Base-by-base conservation (phyloP, 2,329 filamentous ascomycete genomes). In the Oidium heveae region DNA sequence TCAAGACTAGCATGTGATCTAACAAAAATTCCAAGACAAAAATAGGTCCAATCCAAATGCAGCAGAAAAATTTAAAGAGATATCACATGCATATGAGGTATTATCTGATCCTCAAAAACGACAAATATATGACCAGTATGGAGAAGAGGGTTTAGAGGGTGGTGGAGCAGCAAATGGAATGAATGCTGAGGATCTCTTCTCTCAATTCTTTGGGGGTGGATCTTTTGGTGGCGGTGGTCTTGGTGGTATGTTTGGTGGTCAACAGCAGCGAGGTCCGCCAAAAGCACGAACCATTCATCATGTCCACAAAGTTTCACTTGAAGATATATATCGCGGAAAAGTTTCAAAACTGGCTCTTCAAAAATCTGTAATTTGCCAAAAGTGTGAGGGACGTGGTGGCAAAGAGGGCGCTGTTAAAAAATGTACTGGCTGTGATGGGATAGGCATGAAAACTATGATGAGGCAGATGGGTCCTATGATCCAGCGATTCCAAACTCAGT, bases 381-480 rank as follows among this genome's bases (percentile, higher is more conserved):
- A 88, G 71, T 98, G 91, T 68, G 83, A 91, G 57, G 91, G 91
- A 59, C 80, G 87, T 57, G 91, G 91, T 65, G 91, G 91, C 61
- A 98, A 98, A 74, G 89, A 96, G 60, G 91, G 91, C 59, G 86
- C 91, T n/a, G 89, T 96, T 60, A 89, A 88, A 73, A 85, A 84
- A 64, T 98, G 91, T 70, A 66, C 78, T 43, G 84, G 86, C 65
- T 98, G 91, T 69, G 86, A 94, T 64, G 91, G 91, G 61, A 79
- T 84, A 59, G 91, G 91, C 70, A 94, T 95, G 85, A 96, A 96
- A 83, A 95, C 86, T 43, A 96, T 98, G 89, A 95, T 98, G 91
- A 84, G 93, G 67, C 91, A 98, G 72, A 96, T 98, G 88, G 91
- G 91, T 53, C 91, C 91, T 57, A 98, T 98, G 91, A 96, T 98